A percentile compares a stretch with the other conserved stretches of the same genome.
These are phyloP conservation scores for Pythium folliculosum DNA, from an alignment of 352 stramenopile genomes.

Conservation along the genomic window DNA sequence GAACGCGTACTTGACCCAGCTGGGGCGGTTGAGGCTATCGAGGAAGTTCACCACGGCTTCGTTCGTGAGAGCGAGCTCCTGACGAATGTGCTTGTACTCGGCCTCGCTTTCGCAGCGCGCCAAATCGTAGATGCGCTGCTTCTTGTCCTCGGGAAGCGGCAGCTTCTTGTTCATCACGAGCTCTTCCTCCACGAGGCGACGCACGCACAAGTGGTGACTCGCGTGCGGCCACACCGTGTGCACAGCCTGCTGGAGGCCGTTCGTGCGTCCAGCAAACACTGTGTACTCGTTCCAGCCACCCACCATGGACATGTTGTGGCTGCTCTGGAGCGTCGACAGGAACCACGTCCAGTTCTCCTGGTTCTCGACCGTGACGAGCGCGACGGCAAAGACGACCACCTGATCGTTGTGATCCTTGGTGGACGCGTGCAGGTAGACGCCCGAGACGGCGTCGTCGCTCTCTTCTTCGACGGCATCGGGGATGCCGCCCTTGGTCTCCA, in stretches of 20 bases:
- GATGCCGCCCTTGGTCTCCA: conserved; percentile 29
- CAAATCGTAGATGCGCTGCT: conserved; percentile 68
- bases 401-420: conserved; percentile 79
- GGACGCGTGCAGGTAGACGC: conserved; percentile 71
- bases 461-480: conserved; percentile 55
- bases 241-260: conserved; percentile 54
- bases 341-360: conserved; percentile 83
- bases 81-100: conserved; percentile 65
- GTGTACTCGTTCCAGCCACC: conserved; percentile 63
- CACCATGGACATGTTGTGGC: conserved; percentile 31
- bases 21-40: conserved; percentile 53
- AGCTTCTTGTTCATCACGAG: conserved; percentile 61
- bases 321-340: conserved; percentile 47
- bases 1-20: conserved; percentile 83
- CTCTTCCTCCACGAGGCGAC: conserved; percentile 72
- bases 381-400: conserved; percentile 62
- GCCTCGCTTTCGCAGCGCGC: conserved; percentile 68
- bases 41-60: conserved; percentile 55
- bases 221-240: conserved; percentile 54
- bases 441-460: conserved; percentile 69
- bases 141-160: conserved; percentile 61
- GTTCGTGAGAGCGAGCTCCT: conserved; percentile 52
- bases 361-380: conserved; percentile 65
- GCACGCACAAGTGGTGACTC: conserved; percentile 74
- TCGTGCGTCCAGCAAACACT: conserved; percentile 58